Conservation (phyloP, 768 basidiomycete species). For the Russula abietina region DNA sequence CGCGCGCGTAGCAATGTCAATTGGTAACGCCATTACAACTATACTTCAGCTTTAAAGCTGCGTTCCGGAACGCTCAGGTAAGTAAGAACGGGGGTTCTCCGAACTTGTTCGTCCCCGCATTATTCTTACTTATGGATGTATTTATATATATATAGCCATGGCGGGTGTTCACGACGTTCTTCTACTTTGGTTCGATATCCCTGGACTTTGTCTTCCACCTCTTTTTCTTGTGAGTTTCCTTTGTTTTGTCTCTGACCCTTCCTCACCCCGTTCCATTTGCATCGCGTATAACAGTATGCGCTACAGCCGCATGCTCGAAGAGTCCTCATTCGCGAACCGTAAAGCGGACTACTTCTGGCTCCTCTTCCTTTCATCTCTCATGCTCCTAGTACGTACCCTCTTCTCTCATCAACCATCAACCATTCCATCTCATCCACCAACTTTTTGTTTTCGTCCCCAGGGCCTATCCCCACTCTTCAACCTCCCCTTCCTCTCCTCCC, state of each 20-base stretch:
- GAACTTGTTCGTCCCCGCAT: neutral
- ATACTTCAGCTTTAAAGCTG: conserved; percentile 86
- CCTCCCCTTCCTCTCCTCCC: conserved; percentile 88
- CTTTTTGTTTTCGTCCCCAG: conserved; percentile 34
- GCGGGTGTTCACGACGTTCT: conserved; percentile 86
- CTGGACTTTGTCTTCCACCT: conserved; percentile 95
- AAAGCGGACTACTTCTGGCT: conserved; percentile 97
- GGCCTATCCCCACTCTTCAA: conserved; percentile 82
- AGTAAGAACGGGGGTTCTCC: conserved; percentile 20
- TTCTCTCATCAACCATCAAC: conserved; percentile 11
- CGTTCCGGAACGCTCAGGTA: conserved; percentile 78
- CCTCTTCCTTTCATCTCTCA: conserved; percentile 70
- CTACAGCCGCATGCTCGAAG: conserved; percentile 94
- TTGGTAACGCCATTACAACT: conserved; percentile 85
- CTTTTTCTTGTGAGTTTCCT: conserved; percentile 85
- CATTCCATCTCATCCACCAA: neutral
- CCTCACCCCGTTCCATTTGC: neutral
- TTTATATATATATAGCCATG: conserved; percentile 59
- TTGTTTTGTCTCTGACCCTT: too few relatives aligned
- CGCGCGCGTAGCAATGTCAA: conserved; percentile 71
- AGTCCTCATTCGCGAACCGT: conserved; percentile 87
- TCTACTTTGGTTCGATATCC: conserved; percentile 91
- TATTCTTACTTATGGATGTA: neutral
- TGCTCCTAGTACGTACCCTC: conserved; percentile 68
- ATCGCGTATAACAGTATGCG: conserved; percentile 64